Base-by-base conservation (phyloP, 352 stramenopile genomes). In the Pythium coloratum region DNA sequence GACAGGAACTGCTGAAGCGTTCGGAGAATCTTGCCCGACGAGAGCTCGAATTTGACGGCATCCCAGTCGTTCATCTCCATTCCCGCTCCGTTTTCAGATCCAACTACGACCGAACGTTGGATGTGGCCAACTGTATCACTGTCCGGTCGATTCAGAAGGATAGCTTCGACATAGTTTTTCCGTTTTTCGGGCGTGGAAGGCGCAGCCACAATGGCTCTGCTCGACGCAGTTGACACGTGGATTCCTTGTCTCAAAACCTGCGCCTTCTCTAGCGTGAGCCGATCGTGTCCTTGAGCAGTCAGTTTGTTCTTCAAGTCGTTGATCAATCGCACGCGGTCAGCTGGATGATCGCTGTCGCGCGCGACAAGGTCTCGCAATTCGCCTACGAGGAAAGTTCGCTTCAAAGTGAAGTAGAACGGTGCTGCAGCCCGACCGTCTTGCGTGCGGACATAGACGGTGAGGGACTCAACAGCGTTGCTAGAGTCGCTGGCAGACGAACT, bases 1-100 rank as follows among this genome's bases (percentile, higher is more conserved):
- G 77, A 76, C 12, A 93, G 66, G 50, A 90, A 61, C 2, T 77
- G 60, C 58, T 90, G 88, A 5, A 94, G 26, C 28, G 84, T 64
- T 33, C 59, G 40, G 26, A 76, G 53, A 2, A 38, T 67, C 53
- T 70, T 76, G 3, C 32, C 18, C 18, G 51, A 76, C 55, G 80
- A 85, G 38, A 92, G 76, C 40, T 91, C 80, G 20, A 75, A 74
- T 58, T 90, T 91, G 36, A 91, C 77, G 13, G 78, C 72, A 32
- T 88, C 78, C 82, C 85, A 92, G 51, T 95, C 83, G 47, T 75
- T 89, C 18, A 71, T 63, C 61, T 76, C 82, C 18, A 71, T 72
- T 9, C 73, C 77, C 2, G 73, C 42, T n/a, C 64, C 56, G 12
- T n/a, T 44, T 16, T 70, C 64, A 12, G 46, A 59, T 1, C 56